Evolutionary conservation across 805 yeast genomes (phyloP).

Genomic region (Starmerella bacillaris): DNA sequence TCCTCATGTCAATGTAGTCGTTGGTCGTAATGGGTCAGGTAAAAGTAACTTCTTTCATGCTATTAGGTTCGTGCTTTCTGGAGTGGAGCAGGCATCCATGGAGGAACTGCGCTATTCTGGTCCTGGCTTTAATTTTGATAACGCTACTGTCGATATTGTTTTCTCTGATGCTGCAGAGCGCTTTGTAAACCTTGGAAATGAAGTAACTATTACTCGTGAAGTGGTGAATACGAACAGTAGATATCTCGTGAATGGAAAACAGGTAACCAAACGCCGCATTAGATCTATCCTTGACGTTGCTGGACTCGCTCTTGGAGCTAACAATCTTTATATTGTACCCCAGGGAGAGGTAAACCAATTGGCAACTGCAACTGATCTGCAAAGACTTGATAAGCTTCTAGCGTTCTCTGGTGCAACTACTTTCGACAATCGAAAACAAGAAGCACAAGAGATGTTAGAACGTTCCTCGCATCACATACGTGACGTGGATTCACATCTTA

Average conservation of each 20-base stretch:
- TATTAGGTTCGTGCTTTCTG: slow-evolving; percentile 49
- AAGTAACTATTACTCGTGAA: slow-evolving; percentile 64
- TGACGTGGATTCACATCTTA: not conserved
- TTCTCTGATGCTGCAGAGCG: slow-evolving; percentile 68
- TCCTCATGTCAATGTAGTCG: slow-evolving; percentile 68
- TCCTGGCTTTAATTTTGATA: slow-evolving; percentile 18
- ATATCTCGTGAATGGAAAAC: slow-evolving; percentile 61
- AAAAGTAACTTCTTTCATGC: slow-evolving; percentile 93
- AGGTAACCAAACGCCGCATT: slow-evolving; percentile 64
- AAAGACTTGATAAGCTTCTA: slow-evolving; percentile 58
- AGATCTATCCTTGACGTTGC: slow-evolving; percentile 68
- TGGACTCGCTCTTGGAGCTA: slow-evolving; percentile 73
- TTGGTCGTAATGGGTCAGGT: slow-evolving; percentile 35
- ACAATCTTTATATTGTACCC: slow-evolving; percentile 92
- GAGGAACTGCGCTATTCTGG: not conserved
- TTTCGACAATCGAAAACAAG: slow-evolving; percentile 64
- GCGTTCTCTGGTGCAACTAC: slow-evolving; percentile 92
- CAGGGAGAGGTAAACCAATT: slow-evolving; percentile 81
- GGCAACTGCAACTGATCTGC: slow-evolving; percentile 76
- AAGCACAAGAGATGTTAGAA: slow-evolving; percentile 53
- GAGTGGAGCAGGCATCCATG: not conserved
- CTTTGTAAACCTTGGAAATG: slow-evolving; percentile 50
- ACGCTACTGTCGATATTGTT: slow-evolving; percentile 64
- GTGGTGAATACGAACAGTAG: slow-evolving; percentile 56
- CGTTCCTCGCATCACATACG: not conserved